Conservation (phyloP, 441 rosid genomes). For the Populus hybrid region DNA sequence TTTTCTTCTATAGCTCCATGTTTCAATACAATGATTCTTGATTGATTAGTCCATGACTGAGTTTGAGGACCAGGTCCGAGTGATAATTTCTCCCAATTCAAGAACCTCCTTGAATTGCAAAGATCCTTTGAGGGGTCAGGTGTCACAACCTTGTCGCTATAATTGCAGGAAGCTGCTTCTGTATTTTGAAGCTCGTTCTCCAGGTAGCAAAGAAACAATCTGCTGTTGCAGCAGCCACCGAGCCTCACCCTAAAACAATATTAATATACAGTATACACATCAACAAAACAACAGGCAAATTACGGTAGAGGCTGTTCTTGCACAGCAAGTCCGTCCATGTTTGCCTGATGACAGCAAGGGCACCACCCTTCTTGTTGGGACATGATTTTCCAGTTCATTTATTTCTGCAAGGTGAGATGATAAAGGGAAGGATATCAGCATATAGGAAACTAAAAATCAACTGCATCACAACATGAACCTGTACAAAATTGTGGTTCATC, state of each 20-base stretch:
- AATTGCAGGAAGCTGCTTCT: too few relatives aligned
- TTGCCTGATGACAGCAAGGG: background rate
- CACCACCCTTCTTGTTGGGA: background rate
- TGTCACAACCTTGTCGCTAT: too few relatives aligned
- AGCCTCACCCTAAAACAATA: too few relatives aligned
- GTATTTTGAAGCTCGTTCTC: too few relatives aligned
- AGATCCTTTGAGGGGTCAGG: too few relatives aligned
- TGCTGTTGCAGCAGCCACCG: background rate
- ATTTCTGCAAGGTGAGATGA: constrained; percentile 29
- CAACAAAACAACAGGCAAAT: background rate
- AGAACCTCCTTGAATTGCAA: too few relatives aligned
- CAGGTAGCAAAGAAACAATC: too few relatives aligned
- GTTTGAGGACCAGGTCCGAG: background rate
- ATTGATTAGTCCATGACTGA: background rate
- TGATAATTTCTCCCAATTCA: background rate
- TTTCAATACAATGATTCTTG: background rate
- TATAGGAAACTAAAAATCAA: background rate
- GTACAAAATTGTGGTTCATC: background rate
- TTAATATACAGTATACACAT: background rate
- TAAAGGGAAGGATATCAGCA: background rate
- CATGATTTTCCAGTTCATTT: constrained; percentile 9
- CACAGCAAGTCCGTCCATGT: background rate
- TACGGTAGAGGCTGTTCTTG: background rate
- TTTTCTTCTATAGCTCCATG: too few relatives aligned
- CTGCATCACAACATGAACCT: background rate